A percentile compares a stretch with the other conserved stretches of the same genome.
phyloP scores from a whole-genome alignment of 768 basidiomycete species.

The Hysterangium stoloniferum region DNA sequence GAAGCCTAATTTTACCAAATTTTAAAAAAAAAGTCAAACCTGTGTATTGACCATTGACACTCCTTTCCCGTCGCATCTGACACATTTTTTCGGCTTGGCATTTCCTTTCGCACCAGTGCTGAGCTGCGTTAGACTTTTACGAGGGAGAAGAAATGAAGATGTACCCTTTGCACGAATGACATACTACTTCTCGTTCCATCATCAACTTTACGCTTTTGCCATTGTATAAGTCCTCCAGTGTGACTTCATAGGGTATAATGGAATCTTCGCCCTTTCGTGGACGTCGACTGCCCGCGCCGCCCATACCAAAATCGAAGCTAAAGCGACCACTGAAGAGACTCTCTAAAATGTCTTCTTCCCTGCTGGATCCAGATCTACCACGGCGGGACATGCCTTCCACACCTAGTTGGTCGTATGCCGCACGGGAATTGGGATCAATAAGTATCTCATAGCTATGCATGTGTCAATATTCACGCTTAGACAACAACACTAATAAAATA shows the following conservation, averaged over 20 bases:
- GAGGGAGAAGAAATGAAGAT: conserved; percentile 15
- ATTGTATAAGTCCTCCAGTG: conserved; percentile 87
- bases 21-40: conserved; percentile 11
- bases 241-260: conserved; percentile 72
- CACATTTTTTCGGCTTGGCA: conserved; percentile 80
- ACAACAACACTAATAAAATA: conserved; percentile 5
- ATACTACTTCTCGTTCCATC: conserved; percentile 79
- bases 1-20: background rate
- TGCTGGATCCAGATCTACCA: conserved; percentile 36
- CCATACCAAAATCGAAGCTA: conserved; percentile 48
- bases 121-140: background rate
- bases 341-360: conserved; percentile 67
- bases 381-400: conserved; percentile 56
- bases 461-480: background rate
- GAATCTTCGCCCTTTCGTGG: conserved; percentile 63
- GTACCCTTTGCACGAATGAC: conserved; percentile 75
- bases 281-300: conserved; percentile 27
- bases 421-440: conserved; percentile 58
- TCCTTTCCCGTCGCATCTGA: conserved; percentile 77
- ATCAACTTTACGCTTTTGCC: conserved; percentile 86
- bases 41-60: conserved; percentile 55
- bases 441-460: conserved; percentile 70
- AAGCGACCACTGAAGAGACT: conserved; percentile 67
- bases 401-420: conserved; percentile 66
- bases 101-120: conserved; percentile 78